phyloP scores from a whole-genome alignment of 208 protist species.

The Naegleria lovaniensis region DNA sequence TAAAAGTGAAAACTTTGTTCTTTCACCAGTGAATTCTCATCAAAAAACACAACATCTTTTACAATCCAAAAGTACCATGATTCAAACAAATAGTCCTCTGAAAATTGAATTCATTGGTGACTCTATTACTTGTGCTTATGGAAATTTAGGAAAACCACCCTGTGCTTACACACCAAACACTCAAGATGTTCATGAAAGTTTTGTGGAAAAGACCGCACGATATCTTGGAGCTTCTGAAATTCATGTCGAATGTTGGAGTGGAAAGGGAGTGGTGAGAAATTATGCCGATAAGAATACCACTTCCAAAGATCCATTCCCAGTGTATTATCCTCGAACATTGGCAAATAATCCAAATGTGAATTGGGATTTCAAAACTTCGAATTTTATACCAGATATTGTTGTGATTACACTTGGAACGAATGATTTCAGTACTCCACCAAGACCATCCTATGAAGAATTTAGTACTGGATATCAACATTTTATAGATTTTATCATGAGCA shows the following conservation, averaged over 20 bases:
- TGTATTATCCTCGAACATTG: background rate
- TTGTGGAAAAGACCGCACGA: background rate
- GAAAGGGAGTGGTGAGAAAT: slow-evolving; percentile 29
- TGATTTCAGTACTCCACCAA: slow-evolving; percentile 22
- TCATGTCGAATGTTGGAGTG: slow-evolving; percentile 25
- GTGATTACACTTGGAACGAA: slow-evolving; percentile 27
- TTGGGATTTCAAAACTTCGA: slow-evolving; percentile 20
- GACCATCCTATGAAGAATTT: slow-evolving; percentile 13
- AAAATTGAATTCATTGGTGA: slow-evolving; percentile 31
- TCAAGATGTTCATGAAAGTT: slow-evolving; percentile 7
- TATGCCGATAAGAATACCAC: slow-evolving; percentile 5
- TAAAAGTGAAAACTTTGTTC: background rate
- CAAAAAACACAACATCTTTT: too few relatives aligned
- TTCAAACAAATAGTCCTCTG: background rate
- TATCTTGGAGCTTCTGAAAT: background rate
- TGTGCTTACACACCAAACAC: background rate
- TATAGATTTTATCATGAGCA: background rate
- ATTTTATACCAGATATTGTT: slow-evolving; percentile 23
- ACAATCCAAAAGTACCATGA: too few relatives aligned
- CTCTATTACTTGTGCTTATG: slow-evolving; percentile 24
- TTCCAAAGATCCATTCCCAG: background rate
- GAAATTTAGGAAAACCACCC: slow-evolving; percentile 20
- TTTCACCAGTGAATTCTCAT: background rate
- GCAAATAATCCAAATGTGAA: slow-evolving; percentile 6
- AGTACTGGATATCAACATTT: background rate